Percentiles rank a stretch among this genome's conserved stretches.
These are phyloP conservation scores for Tolypocladium nubicola DNA, from an alignment of 2,329 filamentous ascomycete species.

Conservation along the genomic window DNA sequence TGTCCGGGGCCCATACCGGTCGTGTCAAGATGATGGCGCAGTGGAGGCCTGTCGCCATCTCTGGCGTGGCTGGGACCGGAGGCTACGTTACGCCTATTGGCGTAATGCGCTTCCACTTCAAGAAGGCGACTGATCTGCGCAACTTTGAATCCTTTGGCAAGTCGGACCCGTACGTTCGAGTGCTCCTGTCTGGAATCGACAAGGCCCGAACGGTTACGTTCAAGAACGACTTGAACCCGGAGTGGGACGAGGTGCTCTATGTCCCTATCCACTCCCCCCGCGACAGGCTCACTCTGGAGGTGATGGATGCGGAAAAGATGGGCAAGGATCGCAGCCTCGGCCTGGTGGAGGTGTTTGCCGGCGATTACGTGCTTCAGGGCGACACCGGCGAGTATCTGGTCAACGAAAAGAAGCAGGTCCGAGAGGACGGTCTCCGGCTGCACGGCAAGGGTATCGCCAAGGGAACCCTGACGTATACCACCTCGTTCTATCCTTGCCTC, in stretches of 20 bases:
- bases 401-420: slow-evolving; percentile 62
- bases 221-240: slow-evolving; percentile 88
- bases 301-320: slow-evolving; percentile 93
- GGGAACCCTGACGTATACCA: slow-evolving; percentile 72
- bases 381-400: slow-evolving; percentile 73
- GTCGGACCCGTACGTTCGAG: slow-evolving; percentile 87
- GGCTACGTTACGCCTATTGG: slow-evolving; percentile 91
- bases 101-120: slow-evolving; percentile 89
- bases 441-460: slow-evolving; percentile 65
- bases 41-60: slow-evolving; percentile 89
- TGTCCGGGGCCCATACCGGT: slow-evolving; percentile 70
- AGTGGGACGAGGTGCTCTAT: slow-evolving; percentile 94
- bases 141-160: slow-evolving; percentile 95
- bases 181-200: slow-evolving; percentile 80
- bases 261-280: slow-evolving; percentile 77
- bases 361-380: slow-evolving; percentile 69
- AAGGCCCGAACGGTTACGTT: slow-evolving; percentile 91
- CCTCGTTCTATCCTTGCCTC: slow-evolving; percentile 81
- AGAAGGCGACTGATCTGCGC: slow-evolving; percentile 69
- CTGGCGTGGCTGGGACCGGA: slow-evolving; percentile 68
- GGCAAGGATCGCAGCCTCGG: slow-evolving; percentile 86
- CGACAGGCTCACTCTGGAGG: slow-evolving; percentile 79
- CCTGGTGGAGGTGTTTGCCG: slow-evolving; percentile 62
- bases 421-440: slow-evolving; percentile 59
- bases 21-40: slow-evolving; percentile 84